phyloP scores from a whole-genome alignment of 2,329 filamentous ascomycete species.

The Beauveria medogensis region DNA sequence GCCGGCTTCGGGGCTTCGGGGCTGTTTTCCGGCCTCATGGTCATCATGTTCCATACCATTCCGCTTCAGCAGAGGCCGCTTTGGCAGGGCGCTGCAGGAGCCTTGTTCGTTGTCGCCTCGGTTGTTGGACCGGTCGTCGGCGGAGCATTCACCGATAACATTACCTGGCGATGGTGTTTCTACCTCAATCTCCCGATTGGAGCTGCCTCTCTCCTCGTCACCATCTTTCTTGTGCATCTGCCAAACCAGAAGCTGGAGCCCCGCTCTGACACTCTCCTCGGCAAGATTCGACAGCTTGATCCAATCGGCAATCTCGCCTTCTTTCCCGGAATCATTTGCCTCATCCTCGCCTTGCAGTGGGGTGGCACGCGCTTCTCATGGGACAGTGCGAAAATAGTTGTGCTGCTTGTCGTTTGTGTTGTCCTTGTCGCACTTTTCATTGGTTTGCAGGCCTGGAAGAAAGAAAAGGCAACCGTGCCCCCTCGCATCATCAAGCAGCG shows the following conservation, averaged over 20 bases:
- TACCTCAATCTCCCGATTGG: slow-evolving; percentile 24
- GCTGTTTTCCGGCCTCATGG: slow-evolving; percentile 28
- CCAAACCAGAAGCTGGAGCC: background rate
- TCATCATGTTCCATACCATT: slow-evolving; percentile 21
- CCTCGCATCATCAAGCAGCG: slow-evolving; percentile 27
- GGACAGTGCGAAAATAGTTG: slow-evolving; percentile 24
- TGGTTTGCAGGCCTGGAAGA: slow-evolving; percentile 23
- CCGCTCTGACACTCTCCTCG: background rate
- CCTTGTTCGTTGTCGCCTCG: slow-evolving; percentile 30
- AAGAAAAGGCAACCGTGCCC: slow-evolving; percentile 28
- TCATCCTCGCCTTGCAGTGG: slow-evolving; percentile 39
- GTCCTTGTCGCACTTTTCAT: slow-evolving; percentile 22
- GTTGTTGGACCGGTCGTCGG: slow-evolving; percentile 16
- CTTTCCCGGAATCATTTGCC: slow-evolving; percentile 25
- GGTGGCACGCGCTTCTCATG: slow-evolving; percentile 27
- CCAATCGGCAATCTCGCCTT: slow-evolving; percentile 16
- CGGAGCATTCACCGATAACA: slow-evolving; percentile 18
- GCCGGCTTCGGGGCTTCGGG: slow-evolving; percentile 24
- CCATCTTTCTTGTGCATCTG: slow-evolving; percentile 18
- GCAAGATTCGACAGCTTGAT: slow-evolving; percentile 16
- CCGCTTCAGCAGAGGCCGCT: slow-evolving; percentile 21
- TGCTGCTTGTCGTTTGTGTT: slow-evolving; percentile 23
- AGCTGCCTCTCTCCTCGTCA: slow-evolving; percentile 15
- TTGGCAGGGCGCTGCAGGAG: slow-evolving; percentile 28
- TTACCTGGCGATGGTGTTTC: slow-evolving; percentile 23